phyloP scores from a whole-genome alignment of 805 yeast genomes.

The Priceomyces fermenticarens region DNA sequence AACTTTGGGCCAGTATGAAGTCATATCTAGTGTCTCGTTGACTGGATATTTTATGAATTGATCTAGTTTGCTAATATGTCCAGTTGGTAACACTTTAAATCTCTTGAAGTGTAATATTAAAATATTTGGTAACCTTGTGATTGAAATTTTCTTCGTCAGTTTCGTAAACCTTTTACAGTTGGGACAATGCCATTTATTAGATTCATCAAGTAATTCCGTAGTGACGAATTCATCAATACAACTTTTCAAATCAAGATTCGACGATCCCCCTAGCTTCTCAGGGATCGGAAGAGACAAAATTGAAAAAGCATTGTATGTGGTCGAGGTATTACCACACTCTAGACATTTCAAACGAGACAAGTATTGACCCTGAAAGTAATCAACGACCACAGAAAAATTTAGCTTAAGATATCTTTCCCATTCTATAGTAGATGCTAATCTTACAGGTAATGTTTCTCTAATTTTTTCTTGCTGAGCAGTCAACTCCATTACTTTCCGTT shows the following conservation, averaged over 20 bases:
- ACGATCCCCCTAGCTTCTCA: constrained; percentile 23
- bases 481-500: constrained; percentile 42
- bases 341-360: constrained; percentile 74
- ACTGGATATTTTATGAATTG: constrained; percentile 68
- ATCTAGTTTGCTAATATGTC: constrained; percentile 55
- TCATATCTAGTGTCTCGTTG: constrained; percentile 52
- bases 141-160: constrained; percentile 66
- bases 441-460: constrained; percentile 69
- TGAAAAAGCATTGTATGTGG: constrained; percentile 82
- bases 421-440: constrained; percentile 82
- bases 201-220: constrained; percentile 69
- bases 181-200: constrained; percentile 85
- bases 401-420: constrained; percentile 86
- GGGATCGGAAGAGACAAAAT: constrained; percentile 81
- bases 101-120: constrained; percentile 84
- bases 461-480: constrained; percentile 62
- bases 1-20: constrained; percentile 66
- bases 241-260: constrained; percentile 43
- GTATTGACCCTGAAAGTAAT: constrained; percentile 85
- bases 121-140: constrained; percentile 75
- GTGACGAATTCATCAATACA: constrained; percentile 79
- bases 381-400: constrained; percentile 77
- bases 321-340: constrained; percentile 71
- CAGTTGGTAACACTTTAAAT: constrained; percentile 52
- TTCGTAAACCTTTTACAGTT: constrained; percentile 59